Evolutionary conservation across 331 rosid genomes (phyloP), one percentile per base, ranked within the genome.

Genomic region (Rhamnella rubrinervis): DNA sequence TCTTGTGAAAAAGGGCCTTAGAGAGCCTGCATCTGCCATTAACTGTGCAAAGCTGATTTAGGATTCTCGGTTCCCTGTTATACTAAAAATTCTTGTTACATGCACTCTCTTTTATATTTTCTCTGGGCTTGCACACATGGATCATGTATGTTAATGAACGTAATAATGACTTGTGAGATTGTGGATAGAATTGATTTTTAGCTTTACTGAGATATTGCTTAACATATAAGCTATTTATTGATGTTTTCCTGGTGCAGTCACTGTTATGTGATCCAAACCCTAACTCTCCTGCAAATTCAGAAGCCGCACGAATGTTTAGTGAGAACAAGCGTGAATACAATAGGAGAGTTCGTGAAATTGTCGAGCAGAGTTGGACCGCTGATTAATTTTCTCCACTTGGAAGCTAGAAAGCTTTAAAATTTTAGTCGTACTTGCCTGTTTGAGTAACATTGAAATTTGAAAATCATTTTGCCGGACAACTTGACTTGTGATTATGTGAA

Each of bases 311-410:
- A 71, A 91, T 90, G 97, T 95, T 85, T 65, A 91, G 96, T 4
- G 97, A 91, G 79, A 91, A 87, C 88, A 91, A 91, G 84, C 97
- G 97, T 0, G 98, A 95, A 78, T 95, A 95, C 85, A 95, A 95
- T 69, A 78, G 95, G 70, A 87, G 92, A 82, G 86, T 95, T 2
- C 95, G 97, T 0, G 96, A 87, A 81, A 86, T 89, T 70, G 98
- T 95, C 41, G 97, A 95, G 96, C 98, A 91, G 89, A 95, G 98
- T 67, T 95, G 98, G 98, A 91, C 98, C 51, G 98, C 98, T 59
- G 98, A 95, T 82, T 93, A 85, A 77, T 73, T 14, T 21, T 7
- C 66, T 52, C 55, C 71, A 18, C 55, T 17, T 68, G 78, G 74
- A 65, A 50, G 70, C 67, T 49, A 25, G 62, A 73, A 72, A 72